These are phyloP conservation scores for Phytomonas sp. DNA, from an alignment of 208 protist genomes.

Conservation along the genomic window DNA sequence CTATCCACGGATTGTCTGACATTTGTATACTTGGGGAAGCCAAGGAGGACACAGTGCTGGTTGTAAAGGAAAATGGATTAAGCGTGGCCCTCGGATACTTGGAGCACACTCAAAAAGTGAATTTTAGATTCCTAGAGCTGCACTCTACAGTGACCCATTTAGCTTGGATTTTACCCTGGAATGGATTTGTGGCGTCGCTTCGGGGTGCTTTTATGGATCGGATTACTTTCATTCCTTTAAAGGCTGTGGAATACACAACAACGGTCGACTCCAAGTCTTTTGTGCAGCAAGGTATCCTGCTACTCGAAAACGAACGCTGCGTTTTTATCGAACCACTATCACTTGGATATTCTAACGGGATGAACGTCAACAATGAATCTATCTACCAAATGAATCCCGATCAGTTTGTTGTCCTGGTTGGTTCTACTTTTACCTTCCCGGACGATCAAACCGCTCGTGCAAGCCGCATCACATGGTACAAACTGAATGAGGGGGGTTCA, in stretches of 20 bases:
- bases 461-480: slow-evolving; percentile 49
- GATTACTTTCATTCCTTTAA: slow-evolving; percentile 36
- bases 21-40: too few species aligned
- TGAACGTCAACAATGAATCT: slow-evolving; percentile 8
- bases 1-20: not conserved
- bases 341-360: slow-evolving; percentile 21
- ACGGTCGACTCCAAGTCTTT: slow-evolving; percentile 8
- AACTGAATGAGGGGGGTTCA: slow-evolving; percentile 7
- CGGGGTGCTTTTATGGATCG: slow-evolving; percentile 52
- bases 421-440: slow-evolving; percentile 73
- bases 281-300: slow-evolving; percentile 16
- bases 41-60: too few species aligned
- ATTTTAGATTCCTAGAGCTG: slow-evolving; percentile 24
- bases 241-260: slow-evolving; percentile 18
- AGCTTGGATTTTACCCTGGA: slow-evolving; percentile 42
- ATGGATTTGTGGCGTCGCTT: slow-evolving; percentile 36
- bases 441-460: slow-evolving; percentile 54
- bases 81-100: slow-evolving; percentile 14
- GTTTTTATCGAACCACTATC: slow-evolving; percentile 58
- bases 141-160: slow-evolving; percentile 61
- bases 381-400: slow-evolving; percentile 1
- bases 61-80: too few species aligned
- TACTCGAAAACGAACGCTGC: slow-evolving; percentile 77
- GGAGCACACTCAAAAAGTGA: slow-evolving; percentile 13
- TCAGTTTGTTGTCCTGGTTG: slow-evolving; percentile 44